Conservation (phyloP, 257 asterid species). For the Osmanthus fragrans region DNA sequence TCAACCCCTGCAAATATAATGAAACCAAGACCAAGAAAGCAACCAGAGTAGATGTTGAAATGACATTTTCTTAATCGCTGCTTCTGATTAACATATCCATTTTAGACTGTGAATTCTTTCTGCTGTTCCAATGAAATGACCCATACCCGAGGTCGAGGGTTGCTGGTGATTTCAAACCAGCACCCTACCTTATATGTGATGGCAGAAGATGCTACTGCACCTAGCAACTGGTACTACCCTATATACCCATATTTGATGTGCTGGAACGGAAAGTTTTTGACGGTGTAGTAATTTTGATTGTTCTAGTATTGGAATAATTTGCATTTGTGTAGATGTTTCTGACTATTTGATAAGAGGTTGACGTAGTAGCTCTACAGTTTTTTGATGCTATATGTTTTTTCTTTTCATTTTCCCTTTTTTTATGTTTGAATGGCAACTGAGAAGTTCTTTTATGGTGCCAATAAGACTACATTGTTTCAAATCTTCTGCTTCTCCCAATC, state of each 20-base stretch:
- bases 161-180: not conserved
- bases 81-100: not conserved
- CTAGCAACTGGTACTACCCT: not conserved
- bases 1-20: not conserved
- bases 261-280: not conserved
- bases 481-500: not conserved
- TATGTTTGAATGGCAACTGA: not conserved
- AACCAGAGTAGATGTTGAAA: not conserved
- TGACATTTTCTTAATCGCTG: not conserved
- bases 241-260: not conserved
- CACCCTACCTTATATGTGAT: not conserved
- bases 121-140: conserved; percentile 9
- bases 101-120: not conserved
- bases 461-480: not conserved
- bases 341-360: not conserved
- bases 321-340: not conserved
- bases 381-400: too few species aligned
- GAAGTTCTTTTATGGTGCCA: not conserved
- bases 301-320: not conserved
- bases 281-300: not conserved
- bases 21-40: not conserved
- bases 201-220: not conserved
- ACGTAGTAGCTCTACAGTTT: too few species aligned
- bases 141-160: not conserved
- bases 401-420: too few species aligned